A percentile compares a stretch with the other conserved stretches of the same genome.
These are phyloP conservation scores for Starmerella stigmatis DNA, from an alignment of 805 yeast species.

Conservation along the genomic window DNA sequence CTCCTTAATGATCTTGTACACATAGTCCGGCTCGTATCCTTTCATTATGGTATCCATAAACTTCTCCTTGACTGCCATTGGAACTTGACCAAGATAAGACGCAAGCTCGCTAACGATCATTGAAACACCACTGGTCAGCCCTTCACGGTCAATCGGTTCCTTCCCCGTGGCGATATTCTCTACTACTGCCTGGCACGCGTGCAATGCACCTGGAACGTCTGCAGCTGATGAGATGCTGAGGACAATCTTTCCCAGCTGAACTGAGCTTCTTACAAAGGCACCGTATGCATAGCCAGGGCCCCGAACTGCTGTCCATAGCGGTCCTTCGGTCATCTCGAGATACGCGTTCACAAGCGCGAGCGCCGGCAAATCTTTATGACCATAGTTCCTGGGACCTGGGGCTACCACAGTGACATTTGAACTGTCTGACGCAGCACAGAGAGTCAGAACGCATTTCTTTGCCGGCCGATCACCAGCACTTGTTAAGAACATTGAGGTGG, in stretches of 20 bases:
- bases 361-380: slow-evolving; percentile 53
- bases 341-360: slow-evolving; percentile 64
- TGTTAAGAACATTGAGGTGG: slow-evolving; percentile 45
- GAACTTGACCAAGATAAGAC: slow-evolving; percentile 50
- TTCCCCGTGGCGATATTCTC: slow-evolving; percentile 48
- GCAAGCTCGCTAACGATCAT: slow-evolving; percentile 66
- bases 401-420: slow-evolving; percentile 55
- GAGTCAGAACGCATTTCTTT: slow-evolving; percentile 48
- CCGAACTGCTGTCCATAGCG: slow-evolving; percentile 91
- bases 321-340: slow-evolving; percentile 85
- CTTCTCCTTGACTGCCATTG: slow-evolving; percentile 55
- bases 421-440: slow-evolving; percentile 79
- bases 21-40: slow-evolving; percentile 61
- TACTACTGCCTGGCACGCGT: slow-evolving; percentile 56
- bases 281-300: slow-evolving; percentile 94
- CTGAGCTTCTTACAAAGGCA: slow-evolving; percentile 48
- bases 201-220: slow-evolving; percentile 57
- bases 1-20: slow-evolving; percentile 41
- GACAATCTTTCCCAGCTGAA: slow-evolving; percentile 49
- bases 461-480: slow-evolving; percentile 44
- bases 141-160: slow-evolving; percentile 43
- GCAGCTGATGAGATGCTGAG: slow-evolving; percentile 73
- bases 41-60: slow-evolving; percentile 56
- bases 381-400: slow-evolving; percentile 45
- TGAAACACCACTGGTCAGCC: slow-evolving; percentile 64